A percentile compares a stretch with the other conserved stretches of the same genome.
These are phyloP conservation scores for Backusella morwellensis DNA, from an alignment of 192 early-diverging fungal species.

Conservation along the genomic window DNA sequence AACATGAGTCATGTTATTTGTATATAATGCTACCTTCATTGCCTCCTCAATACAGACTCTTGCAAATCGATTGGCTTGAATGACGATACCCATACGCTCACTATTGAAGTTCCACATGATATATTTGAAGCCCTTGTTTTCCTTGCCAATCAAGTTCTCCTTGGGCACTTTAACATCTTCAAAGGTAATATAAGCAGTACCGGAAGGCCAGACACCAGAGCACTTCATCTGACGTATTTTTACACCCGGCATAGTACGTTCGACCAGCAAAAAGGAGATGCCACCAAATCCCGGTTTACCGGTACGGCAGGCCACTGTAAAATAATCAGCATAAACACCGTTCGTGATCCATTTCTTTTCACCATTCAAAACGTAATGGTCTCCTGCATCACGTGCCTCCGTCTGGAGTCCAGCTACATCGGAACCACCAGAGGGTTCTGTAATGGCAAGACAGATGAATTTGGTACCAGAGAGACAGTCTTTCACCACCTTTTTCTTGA, in stretches of 20 bases:
- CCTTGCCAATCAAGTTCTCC: slow-evolving; percentile 80
- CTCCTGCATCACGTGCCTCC: slow-evolving; percentile 69
- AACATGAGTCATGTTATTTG: neutral
- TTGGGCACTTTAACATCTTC: slow-evolving; percentile 86
- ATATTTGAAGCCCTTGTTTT: slow-evolving; percentile 81
- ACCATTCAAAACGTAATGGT: slow-evolving; percentile 76
- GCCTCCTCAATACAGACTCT: slow-evolving; percentile 84
- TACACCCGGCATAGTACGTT: slow-evolving; percentile 71
- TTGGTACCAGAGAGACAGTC: slow-evolving; percentile 70
- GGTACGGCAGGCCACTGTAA: slow-evolving; percentile 76
- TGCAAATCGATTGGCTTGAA: slow-evolving; percentile 84
- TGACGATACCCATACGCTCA: slow-evolving; percentile 80
- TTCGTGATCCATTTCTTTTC: slow-evolving; percentile 91
- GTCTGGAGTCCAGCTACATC: slow-evolving; percentile 76
- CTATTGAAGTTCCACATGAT: slow-evolving; percentile 65
- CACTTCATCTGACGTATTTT: slow-evolving; percentile 80
- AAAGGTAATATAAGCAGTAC: slow-evolving; percentile 73
- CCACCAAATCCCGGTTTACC: slow-evolving; percentile 77
- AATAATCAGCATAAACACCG: slow-evolving; percentile 80
- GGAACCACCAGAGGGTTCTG: slow-evolving; percentile 67
- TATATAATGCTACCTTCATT: slow-evolving; percentile 43
- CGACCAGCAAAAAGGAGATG: slow-evolving; percentile 72
- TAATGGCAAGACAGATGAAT: slow-evolving; percentile 79
- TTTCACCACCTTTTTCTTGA: slow-evolving; percentile 63
- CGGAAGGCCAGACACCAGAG: slow-evolving; percentile 74